Conservation (phyloP, 805 yeast species). For the Teunomyces barrocoloradensis region DNA sequence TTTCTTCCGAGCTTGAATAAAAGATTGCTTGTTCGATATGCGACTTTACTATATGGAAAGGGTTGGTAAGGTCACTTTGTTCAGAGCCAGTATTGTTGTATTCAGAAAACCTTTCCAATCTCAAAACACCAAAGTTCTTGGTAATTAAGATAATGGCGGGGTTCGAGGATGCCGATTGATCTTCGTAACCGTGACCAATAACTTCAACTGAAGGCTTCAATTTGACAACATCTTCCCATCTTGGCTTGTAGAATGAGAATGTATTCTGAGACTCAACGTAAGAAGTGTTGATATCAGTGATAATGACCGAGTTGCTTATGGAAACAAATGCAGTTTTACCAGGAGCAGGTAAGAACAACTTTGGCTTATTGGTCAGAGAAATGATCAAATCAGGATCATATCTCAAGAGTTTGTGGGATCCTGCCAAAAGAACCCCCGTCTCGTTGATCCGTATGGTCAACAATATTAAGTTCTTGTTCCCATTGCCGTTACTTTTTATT, state of each 20-base stretch:
- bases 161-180: slow-evolving; percentile 30
- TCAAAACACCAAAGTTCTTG: slow-evolving; percentile 57
- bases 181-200: slow-evolving; percentile 59
- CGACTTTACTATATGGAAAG: slow-evolving; percentile 50
- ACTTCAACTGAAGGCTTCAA: slow-evolving; percentile 53
- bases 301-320: slow-evolving; percentile 56
- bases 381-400: slow-evolving; percentile 12
- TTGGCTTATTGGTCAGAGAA: slow-evolving; percentile 33
- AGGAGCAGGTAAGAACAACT: slow-evolving; percentile 56
- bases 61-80: slow-evolving; percentile 17
- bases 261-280: slow-evolving; percentile 20
- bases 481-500: slow-evolving; percentile 3
- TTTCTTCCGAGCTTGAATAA: slow-evolving; percentile 48
- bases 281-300: slow-evolving; percentile 56
- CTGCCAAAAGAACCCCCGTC: slow-evolving; percentile 53
- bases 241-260: slow-evolving; percentile 35
- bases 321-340: slow-evolving; percentile 59
- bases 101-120: slow-evolving; percentile 48
- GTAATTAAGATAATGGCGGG: slow-evolving; percentile 50
- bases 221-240: slow-evolving; percentile 81
- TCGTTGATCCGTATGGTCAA: slow-evolving; percentile 52
- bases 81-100: slow-evolving; percentile 13
- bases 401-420: slow-evolving; percentile 64
- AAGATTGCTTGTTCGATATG: slow-evolving; percentile 85
- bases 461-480: slow-evolving; percentile 39